Conservation (phyloP, 2,329 filamentous ascomycete genomes). For the Didymosphaeria variabile region DNA sequence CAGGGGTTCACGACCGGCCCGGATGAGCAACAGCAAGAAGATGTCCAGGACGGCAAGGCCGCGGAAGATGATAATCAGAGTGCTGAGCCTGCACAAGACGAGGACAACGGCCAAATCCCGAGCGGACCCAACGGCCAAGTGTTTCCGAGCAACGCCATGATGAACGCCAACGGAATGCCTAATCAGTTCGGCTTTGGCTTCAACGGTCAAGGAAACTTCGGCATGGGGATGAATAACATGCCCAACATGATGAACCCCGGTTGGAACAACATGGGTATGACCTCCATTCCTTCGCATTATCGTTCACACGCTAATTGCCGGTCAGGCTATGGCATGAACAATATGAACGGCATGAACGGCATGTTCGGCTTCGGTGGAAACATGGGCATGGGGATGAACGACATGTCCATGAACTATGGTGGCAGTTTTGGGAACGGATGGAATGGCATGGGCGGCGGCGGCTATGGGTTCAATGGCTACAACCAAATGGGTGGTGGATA, state of each 20-base stretch:
- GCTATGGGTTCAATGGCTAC: constrained; percentile 70
- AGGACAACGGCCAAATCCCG: constrained; percentile 20
- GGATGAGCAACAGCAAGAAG: constrained; percentile 29
- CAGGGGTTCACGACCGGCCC: constrained; percentile 12
- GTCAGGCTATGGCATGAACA: constrained; percentile 64
- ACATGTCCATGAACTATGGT: constrained; percentile 75
- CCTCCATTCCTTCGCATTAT: constrained; percentile 3
- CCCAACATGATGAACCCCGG: constrained; percentile 57
- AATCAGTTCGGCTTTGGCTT: constrained; percentile 54
- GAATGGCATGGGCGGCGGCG: constrained; percentile 72
- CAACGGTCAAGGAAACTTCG: constrained; percentile 58
- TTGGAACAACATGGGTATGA: constrained; percentile 89
- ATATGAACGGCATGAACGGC: constrained; percentile 80
- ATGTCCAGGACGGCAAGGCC: constrained; percentile 27
- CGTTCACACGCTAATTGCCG: constrained; percentile 29
- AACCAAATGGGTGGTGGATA: constrained; percentile 62
- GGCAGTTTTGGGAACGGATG: constrained; percentile 69
- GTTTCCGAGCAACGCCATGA: constrained; percentile 34
- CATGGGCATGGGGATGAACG: constrained; percentile 77
- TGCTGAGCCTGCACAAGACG: constrained; percentile 18
- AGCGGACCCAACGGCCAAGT: constrained; percentile 29
- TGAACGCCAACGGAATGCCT: constrained; percentile 36
- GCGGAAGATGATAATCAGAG: constrained; percentile 29
- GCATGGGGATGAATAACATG: constrained; percentile 54
- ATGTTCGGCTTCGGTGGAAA: constrained; percentile 80